Conservation (phyloP, 805 yeast species). For the Nakazawaea holstii region DNA sequence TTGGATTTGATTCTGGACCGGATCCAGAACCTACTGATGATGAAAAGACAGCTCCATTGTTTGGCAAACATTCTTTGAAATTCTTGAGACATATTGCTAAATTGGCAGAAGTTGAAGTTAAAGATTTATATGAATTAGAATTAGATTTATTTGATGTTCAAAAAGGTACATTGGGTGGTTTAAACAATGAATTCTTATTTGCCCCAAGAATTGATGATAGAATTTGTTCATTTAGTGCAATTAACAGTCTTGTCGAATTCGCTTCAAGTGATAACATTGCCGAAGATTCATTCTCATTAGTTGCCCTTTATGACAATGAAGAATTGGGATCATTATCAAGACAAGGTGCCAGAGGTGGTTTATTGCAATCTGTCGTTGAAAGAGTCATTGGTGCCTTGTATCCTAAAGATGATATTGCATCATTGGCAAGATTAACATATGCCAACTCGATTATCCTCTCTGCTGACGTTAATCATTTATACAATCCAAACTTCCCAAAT, state of each 20-base stretch:
- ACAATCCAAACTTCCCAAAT: constrained; percentile 70
- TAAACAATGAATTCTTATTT: constrained; percentile 68
- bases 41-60: constrained; percentile 59
- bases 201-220: constrained; percentile 86
- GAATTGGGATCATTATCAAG: constrained; percentile 79
- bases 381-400: constrained; percentile 39
- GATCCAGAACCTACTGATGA: constrained; percentile 49
- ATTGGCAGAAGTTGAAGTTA: constrained; percentile 51
- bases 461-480: constrained; percentile 80
- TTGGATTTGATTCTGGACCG: constrained; percentile 47
- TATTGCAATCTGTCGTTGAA: constrained; percentile 58
- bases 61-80: constrained; percentile 61
- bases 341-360: constrained; percentile 78
- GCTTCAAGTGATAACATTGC: constrained; percentile 20
- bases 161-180: constrained; percentile 73
- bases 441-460: constrained; percentile 79
- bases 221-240: constrained; percentile 72
- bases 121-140: constrained; percentile 64
- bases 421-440: constrained; percentile 10
- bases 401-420: constrained; percentile 17
- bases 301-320: constrained; percentile 72
- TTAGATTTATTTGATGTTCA: constrained; percentile 79
- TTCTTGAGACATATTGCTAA: constrained; percentile 66
- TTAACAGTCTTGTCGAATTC: constrained; percentile 49
- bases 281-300: constrained; percentile 38